phyloP scores from a whole-genome alignment of 2,329 filamentous ascomycete species.

The Aureobasidium subglaciale region DNA sequence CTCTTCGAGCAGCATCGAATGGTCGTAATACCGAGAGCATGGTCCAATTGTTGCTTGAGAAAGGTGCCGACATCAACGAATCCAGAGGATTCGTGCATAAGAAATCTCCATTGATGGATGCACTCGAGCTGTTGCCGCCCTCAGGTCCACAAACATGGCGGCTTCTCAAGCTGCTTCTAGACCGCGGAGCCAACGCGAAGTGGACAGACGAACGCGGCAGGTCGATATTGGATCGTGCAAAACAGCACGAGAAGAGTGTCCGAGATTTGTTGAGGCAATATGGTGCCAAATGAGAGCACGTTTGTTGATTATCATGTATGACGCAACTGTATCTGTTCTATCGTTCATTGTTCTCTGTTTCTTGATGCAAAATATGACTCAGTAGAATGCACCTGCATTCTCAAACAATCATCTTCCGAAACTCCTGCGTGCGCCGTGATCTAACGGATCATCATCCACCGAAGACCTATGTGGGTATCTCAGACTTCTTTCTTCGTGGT shows the following conservation, averaged over 20 bases:
- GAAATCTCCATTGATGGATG: not conserved
- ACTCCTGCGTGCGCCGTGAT: conserved; percentile 13
- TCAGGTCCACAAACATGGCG: too few relatives aligned
- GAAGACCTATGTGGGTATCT: conserved; percentile 7
- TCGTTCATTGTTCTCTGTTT: not conserved
- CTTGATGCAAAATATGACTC: not conserved
- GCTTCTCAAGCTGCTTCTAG: not conserved
- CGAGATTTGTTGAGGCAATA: too few relatives aligned
- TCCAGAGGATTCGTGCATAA: not conserved
- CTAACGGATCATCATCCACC: not conserved
- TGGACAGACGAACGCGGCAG: not conserved
- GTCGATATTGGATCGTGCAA: too few relatives aligned
- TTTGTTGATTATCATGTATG: not conserved
- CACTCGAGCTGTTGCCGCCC: too few relatives aligned
- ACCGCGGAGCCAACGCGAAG: not conserved
- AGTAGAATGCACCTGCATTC: not conserved
- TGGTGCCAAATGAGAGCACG: too few relatives aligned
- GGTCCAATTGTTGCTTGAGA: not conserved
- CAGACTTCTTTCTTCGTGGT: not conserved
- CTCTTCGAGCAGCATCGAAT: too few relatives aligned
- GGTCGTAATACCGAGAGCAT: too few relatives aligned
- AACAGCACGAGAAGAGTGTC: too few relatives aligned
- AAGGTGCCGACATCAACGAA: not conserved
- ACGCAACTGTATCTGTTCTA: conserved; percentile 1
- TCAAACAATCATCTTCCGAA: not conserved